Evolutionary conservation across 1,284 basidiomycete genomes (phyloP), one percentile per base, ranked within the genome.

Genomic region (Microbotryomycetes sp.): DNA sequence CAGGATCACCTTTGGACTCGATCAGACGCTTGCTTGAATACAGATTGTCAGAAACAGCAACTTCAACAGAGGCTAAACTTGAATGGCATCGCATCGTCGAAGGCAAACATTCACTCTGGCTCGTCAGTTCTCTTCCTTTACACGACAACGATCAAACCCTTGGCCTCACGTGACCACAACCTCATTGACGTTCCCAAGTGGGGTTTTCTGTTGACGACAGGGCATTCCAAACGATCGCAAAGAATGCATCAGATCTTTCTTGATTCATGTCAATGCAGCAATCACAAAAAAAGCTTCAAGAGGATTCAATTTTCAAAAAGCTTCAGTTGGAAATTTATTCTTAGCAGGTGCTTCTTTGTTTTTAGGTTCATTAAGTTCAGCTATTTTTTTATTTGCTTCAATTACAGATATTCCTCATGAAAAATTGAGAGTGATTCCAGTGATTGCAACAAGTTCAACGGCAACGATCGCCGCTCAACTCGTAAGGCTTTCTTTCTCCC

Each of bases 391-490:
- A 46, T 97, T 98, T 75, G 87, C 91, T 23, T 89, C 90, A 0
- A 88, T 97, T 59, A 93, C 92, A 0, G 88, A 85, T 14, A 79
- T 80, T 5, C 73, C 67, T 1, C 64, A 61, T 60, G 53, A 61
- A 46, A n/a, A 30, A 15, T 47, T 66, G 52, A 14, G 58, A 14
- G 59, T 65, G 47, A 52, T 97, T 2, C 94, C 94, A 0, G 89
- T 87, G 6, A 88, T 97, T 70, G 86, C 96, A 54, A 97, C 94
- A 2, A 96, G 92, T 75, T 91, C 92, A 75, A 93, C 89, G 0
- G 90, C 93, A n/a, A 97, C 92, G 3, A 94, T 98, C 65, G 91
- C 92, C n/a, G 92, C 88, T 6, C 86, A 92, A 74, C 80, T 97
- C 62, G 89, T 89, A 29, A 76, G 85, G n/a, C n/a, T n/a, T n/a